These are phyloP conservation scores for Ganoderma resinaceum DNA, from an alignment of 1,284 basidiomycete species.

Conservation along the genomic window DNA sequence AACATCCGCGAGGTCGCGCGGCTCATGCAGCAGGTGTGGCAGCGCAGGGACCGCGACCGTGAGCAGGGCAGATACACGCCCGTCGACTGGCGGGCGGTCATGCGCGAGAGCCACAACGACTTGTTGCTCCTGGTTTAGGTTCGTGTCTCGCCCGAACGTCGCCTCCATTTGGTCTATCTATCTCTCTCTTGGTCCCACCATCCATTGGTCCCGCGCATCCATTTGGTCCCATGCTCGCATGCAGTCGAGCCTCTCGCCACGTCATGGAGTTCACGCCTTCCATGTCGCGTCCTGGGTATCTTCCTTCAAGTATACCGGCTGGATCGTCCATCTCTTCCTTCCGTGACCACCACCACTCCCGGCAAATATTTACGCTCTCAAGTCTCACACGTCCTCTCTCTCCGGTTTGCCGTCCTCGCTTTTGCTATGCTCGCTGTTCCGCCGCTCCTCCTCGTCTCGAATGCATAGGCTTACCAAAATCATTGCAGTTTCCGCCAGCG, in stretches of 20 bases:
- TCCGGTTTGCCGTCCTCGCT: background rate
- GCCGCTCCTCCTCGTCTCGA: slow-evolving; percentile 4
- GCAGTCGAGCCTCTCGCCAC: background rate
- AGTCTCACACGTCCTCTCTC: background rate
- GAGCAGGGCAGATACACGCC: slow-evolving; percentile 38
- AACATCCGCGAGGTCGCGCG: slow-evolving; percentile 64
- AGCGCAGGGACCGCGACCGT: slow-evolving; percentile 38
- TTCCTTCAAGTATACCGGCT: background rate
- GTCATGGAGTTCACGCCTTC: background rate
- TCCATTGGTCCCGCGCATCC: background rate
- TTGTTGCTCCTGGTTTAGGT: slow-evolving; percentile 66
- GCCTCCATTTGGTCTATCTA: too few species aligned
- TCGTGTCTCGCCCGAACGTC: background rate
- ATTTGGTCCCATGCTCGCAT: background rate
- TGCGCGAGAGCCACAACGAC: slow-evolving; percentile 50
- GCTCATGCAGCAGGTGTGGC: slow-evolving; percentile 71
- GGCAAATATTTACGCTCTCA: slow-evolving; percentile 1
- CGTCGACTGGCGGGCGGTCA: slow-evolving; percentile 67
- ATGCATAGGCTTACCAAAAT: slow-evolving; percentile 14
- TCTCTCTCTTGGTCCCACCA: background rate
- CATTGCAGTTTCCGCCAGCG: slow-evolving; percentile 11
- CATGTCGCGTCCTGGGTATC: background rate
- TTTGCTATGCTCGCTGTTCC: background rate
- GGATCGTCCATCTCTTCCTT: background rate
- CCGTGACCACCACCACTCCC: too few species aligned